phyloP scores from a whole-genome alignment of 164 flowering plant genomes.

The Tetrastigma voinierianum region DNA sequence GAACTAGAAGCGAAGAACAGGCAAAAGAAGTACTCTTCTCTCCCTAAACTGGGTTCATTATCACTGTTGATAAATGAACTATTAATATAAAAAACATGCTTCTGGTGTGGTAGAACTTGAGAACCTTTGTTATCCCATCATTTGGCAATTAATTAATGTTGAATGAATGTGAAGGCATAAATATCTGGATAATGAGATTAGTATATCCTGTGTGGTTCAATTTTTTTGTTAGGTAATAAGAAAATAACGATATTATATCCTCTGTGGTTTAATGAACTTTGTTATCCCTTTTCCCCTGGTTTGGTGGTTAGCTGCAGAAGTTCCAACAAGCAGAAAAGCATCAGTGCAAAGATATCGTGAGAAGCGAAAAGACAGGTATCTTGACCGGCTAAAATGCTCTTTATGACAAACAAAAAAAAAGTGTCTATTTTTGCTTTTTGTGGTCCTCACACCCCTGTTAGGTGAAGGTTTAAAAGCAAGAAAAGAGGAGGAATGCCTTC shows the following conservation, averaged over 20 bases:
- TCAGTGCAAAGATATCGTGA: conserved; percentile 62
- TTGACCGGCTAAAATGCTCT: conserved; percentile 2
- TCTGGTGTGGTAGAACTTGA: no score
- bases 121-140: background rate
- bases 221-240: no score
- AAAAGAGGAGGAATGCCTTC: conserved; percentile 22
- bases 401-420: background rate
- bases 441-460: conserved; percentile 25
- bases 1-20: no score
- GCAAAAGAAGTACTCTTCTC: no score
- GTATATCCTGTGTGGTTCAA: background rate
- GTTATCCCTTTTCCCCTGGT: background rate
- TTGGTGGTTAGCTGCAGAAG: conserved; percentile 19
- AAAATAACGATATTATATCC: no score
- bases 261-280: background rate
- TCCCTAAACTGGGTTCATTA: no score
- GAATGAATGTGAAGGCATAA: background rate
- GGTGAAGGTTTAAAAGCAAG: conserved; percentile 47
- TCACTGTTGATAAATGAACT: no score
- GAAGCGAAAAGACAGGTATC: conserved; percentile 77
- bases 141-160: background rate
- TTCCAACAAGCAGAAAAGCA: conserved; percentile 59
- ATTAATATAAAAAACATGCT: no score
- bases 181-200: background rate
- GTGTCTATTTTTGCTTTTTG: conserved; percentile 11